Percentiles rank a stretch among this genome's conserved stretches.
Evolutionary conservation across 2,329 filamentous ascomycete species (phyloP).

Genomic region (Pseudonectria buxi): DNA sequence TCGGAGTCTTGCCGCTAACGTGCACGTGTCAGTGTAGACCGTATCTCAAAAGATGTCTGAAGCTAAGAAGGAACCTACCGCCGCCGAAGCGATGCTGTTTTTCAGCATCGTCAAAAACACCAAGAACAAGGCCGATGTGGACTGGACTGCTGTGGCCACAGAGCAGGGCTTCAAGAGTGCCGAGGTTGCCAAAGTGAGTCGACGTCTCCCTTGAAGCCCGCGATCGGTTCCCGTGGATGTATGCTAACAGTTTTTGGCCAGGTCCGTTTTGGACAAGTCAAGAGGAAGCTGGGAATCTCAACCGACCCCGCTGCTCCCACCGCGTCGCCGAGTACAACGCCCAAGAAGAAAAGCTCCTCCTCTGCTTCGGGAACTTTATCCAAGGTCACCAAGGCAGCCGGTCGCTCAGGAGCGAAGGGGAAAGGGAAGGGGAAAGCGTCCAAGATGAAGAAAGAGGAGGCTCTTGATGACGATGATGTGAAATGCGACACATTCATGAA

Average conservation of each 20-base stretch:
- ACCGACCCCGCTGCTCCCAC: conserved; percentile 14
- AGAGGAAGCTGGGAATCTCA: conserved; percentile 36
- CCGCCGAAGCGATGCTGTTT: conserved; percentile 38
- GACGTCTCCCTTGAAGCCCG: not conserved
- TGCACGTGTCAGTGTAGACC: too few species aligned
- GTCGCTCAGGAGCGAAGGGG: conserved; percentile 17
- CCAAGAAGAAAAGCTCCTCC: conserved; percentile 17
- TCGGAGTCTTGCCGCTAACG: too few species aligned
- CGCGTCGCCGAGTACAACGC: conserved; percentile 6
- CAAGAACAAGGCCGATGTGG: conserved; percentile 36
- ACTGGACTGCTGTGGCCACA: conserved; percentile 41
- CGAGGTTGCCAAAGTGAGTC: conserved; percentile 36
- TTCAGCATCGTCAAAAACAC: conserved; percentile 38
- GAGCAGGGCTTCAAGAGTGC: conserved; percentile 39
- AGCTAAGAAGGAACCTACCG: conserved; percentile 30
- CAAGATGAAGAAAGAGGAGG: conserved; percentile 20
- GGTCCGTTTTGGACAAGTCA: conserved; percentile 45
- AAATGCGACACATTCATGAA: conserved; percentile 2
- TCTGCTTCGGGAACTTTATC: conserved; percentile 12
- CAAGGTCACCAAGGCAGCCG: conserved; percentile 26
- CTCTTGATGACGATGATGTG: conserved; percentile 8
- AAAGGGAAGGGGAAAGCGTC: conserved; percentile 17
- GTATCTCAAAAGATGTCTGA: conserved; percentile 23
- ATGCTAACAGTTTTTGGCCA: conserved; percentile 12
- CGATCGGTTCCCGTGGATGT: not conserved